Conservation (phyloP, 257 asterid genomes). For the Fraxinus americana region DNA sequence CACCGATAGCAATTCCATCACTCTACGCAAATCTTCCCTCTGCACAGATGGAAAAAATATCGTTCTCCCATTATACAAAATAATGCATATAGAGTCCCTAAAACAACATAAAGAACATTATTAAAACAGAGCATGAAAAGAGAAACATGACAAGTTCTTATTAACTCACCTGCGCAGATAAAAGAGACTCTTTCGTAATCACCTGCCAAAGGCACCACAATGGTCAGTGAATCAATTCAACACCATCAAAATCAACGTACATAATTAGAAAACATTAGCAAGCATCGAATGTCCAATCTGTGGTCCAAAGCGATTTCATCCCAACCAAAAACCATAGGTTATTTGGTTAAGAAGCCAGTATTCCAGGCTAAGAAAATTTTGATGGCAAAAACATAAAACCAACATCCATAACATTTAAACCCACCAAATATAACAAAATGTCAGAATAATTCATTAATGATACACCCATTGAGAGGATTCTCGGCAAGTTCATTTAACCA, state of each 20-base stretch:
- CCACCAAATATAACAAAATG: not conserved
- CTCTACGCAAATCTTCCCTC: constrained; percentile 81
- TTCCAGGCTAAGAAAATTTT: not conserved
- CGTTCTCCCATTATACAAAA: not conserved
- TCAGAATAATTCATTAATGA: not conserved
- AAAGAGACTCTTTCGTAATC: constrained; percentile 81
- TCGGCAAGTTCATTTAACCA: not conserved
- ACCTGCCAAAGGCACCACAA: constrained; percentile 53
- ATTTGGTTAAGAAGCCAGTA: not conserved
- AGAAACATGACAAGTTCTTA: constrained; percentile 2
- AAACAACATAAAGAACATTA: not conserved
- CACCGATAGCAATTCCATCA: constrained; percentile 86
- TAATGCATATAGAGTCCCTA: not conserved
- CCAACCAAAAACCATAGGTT: constrained; percentile 1
- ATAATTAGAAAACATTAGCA: not conserved
- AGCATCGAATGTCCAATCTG: not conserved
- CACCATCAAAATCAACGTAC: constrained; percentile 13
- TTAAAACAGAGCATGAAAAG: not conserved
- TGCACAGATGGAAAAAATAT: constrained; percentile 36
- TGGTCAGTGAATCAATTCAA: constrained; percentile 13
- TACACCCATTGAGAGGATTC: not conserved
- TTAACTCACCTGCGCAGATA: constrained; percentile 84
- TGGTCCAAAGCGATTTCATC: not conserved
- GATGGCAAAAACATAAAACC: constrained; percentile 15
- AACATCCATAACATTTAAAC: constrained; percentile 1